Evolutionary conservation across 768 basidiomycete genomes (phyloP).

Genomic region (Lentinula aciculospora): DNA sequence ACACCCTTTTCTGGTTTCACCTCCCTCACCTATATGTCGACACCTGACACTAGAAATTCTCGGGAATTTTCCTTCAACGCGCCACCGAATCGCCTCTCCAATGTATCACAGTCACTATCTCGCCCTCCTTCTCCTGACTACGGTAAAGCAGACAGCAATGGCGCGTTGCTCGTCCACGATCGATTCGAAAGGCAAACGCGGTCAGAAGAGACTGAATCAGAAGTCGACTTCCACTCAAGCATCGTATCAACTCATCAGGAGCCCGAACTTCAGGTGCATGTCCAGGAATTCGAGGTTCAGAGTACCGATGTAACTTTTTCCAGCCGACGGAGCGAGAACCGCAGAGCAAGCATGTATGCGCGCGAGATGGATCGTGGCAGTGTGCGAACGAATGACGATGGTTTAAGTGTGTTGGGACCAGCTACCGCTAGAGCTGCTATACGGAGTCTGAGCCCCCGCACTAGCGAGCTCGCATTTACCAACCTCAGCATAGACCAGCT

Average conservation of each 20-base stretch:
- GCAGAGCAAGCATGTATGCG: background rate
- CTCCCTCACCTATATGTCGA: conserved; percentile 18
- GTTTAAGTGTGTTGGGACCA: conserved; percentile 21
- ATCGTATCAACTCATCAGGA: background rate
- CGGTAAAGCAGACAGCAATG: conserved; percentile 12
- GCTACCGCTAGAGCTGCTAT: conserved; percentile 33
- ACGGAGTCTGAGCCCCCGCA: conserved; percentile 41
- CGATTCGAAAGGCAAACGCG: background rate
- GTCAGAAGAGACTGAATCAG: conserved; percentile 4
- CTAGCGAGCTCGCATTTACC: conserved; percentile 21
- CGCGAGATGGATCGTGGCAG: conserved; percentile 19
- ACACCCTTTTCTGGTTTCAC: conserved; percentile 14
- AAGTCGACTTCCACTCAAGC: background rate
- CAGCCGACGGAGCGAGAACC: background rate
- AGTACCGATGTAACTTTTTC: background rate
- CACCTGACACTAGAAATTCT: conserved; percentile 12
- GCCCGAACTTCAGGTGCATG: background rate
- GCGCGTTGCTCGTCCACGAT: conserved; percentile 8
- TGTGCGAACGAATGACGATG: conserved; percentile 22
- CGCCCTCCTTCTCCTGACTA: conserved; percentile 12
- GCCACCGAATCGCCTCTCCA: conserved; percentile 5
- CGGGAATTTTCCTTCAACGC: conserved; percentile 10
- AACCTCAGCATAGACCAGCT: background rate
- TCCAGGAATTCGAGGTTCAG: conserved; percentile 1
- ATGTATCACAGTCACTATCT: background rate